Evolutionary conservation across 305 asterid species (phyloP).

Genomic region (Rubia balearica): DNA sequence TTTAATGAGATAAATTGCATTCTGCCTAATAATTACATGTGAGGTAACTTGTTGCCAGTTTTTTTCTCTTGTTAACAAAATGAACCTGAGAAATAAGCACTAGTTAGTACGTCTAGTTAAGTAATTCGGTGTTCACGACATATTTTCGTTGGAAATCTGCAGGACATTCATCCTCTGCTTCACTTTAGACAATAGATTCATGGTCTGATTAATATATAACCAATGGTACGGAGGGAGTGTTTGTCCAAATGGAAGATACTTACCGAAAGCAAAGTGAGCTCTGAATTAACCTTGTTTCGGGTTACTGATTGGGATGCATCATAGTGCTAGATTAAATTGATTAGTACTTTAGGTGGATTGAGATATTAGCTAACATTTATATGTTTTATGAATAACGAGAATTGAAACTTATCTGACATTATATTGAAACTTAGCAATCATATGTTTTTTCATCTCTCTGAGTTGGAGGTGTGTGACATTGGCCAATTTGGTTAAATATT

Average conservation of each 20-base stretch:
- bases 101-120: background rate
- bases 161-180: background rate
- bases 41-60: background rate
- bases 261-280: background rate
- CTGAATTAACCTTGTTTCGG: background rate
- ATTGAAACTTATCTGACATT: background rate
- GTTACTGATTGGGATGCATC: background rate
- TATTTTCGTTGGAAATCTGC: background rate
- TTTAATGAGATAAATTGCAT: background rate
- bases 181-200: background rate
- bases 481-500: background rate
- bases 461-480: conserved; percentile 7
- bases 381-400: background rate
- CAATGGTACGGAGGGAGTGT: background rate
- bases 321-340: background rate
- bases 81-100: background rate
- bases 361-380: background rate
- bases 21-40: background rate
- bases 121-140: too few species aligned
- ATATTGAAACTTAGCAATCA: background rate
- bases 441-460: background rate
- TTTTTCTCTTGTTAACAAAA: background rate
- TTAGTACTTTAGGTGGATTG: background rate
- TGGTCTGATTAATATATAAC: conserved; percentile 10
- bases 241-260: background rate